Conservation (phyloP, 257 asterid genomes). For the Buddleja alternifolia region DNA sequence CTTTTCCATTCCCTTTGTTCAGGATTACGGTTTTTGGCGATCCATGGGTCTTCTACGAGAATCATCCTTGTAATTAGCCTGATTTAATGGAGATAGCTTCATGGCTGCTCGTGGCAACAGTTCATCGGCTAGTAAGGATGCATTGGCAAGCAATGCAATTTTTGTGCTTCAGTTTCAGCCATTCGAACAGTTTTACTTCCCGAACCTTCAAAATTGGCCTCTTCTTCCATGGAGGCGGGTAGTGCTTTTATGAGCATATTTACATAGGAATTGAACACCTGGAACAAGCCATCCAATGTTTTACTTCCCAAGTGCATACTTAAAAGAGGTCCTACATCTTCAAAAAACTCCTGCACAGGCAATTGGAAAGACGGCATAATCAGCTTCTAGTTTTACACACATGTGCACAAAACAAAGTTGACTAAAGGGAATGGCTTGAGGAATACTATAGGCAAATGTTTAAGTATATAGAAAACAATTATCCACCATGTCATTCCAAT, state of each 20-base stretch:
- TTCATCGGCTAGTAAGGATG: slow-evolving; percentile 90
- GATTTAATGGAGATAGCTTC: slow-evolving; percentile 78
- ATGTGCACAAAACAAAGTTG: slow-evolving; percentile 1
- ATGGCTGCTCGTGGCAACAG: slow-evolving; percentile 95
- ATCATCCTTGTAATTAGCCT: slow-evolving; percentile 66
- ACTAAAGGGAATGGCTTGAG: not conserved
- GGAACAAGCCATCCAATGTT: slow-evolving; percentile 91
- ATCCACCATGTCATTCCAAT: slow-evolving; percentile 19
- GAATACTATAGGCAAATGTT: slow-evolving; percentile 12
- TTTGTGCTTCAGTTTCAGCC: slow-evolving; percentile 96
- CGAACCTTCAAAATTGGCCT: slow-evolving; percentile 72
- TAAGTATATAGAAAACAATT: slow-evolving; percentile 7
- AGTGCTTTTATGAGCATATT: slow-evolving; percentile 91
- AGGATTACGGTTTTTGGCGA: slow-evolving; percentile 91
- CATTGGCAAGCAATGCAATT: slow-evolving; percentile 97
- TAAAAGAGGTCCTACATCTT: slow-evolving; percentile 92
- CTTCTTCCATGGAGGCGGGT: slow-evolving; percentile 95
- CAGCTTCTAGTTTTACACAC: slow-evolving; percentile 29
- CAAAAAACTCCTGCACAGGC: slow-evolving; percentile 83
- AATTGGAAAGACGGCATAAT: slow-evolving; percentile 13
- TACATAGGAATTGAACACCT: slow-evolving; percentile 82
- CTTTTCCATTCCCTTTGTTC: slow-evolving; percentile 99
- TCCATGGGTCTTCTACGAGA: slow-evolving; percentile 77
- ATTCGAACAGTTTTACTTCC: slow-evolving; percentile 85
- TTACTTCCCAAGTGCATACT: slow-evolving; percentile 94